Conservation (phyloP, 495 filamentous ascomycete species). For the Penicillium turbatum region DNA sequence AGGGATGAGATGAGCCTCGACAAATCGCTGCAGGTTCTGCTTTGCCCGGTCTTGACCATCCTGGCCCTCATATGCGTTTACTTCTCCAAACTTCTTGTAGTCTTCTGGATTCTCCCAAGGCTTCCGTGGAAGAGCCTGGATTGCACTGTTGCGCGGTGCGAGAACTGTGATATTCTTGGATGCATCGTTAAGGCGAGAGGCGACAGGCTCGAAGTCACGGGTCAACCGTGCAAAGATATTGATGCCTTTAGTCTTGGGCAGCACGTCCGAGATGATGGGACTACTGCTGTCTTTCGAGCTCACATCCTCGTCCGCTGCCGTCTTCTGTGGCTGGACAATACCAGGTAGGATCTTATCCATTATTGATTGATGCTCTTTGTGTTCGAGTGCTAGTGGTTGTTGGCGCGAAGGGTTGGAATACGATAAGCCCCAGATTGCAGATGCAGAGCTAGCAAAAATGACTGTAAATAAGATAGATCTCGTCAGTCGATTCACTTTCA, state of each 20-base stretch:
- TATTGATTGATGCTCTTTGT: constrained; percentile 28
- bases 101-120: constrained; percentile 92
- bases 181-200: constrained; percentile 64
- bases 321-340: constrained; percentile 36
- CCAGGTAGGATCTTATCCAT: constrained; percentile 30
- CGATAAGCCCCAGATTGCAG: constrained; percentile 18
- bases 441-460: constrained; percentile 3
- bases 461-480: constrained; percentile 15
- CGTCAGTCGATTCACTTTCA: constrained; percentile 13
- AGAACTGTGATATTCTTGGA: constrained; percentile 80
- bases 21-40: constrained; percentile 74
- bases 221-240: constrained; percentile 87
- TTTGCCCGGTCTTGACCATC: constrained; percentile 76
- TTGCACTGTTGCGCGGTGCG: constrained; percentile 77
- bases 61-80: constrained; percentile 70
- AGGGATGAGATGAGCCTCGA: constrained; percentile 79
- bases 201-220: constrained; percentile 69
- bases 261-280: constrained; percentile 75
- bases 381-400: constrained; percentile 9
- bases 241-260: constrained; percentile 74
- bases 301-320: constrained; percentile 22
- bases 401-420: constrained; percentile 7
- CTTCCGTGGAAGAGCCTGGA: constrained; percentile 77
- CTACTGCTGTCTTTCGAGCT: constrained; percentile 15
- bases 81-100: constrained; percentile 64